phyloP scores from a whole-genome alignment of 768 basidiomycete species.

The Kwoniella mangroviensis region DNA sequence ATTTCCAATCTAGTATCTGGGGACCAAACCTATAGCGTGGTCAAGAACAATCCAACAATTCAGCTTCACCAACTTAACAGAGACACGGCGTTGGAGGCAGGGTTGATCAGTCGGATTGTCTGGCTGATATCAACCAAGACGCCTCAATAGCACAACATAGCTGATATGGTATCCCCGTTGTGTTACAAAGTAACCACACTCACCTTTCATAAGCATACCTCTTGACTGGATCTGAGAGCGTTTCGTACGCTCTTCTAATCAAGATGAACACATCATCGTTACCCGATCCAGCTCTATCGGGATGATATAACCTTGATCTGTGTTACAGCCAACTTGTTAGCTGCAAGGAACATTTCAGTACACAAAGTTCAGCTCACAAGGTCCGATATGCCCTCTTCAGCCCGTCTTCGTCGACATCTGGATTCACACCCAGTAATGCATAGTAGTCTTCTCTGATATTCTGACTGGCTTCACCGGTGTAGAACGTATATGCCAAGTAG shows the following conservation, averaged over 20 bases:
- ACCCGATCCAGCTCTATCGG: slow-evolving; percentile 38
- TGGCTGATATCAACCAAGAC: neutral
- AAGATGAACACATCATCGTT: slow-evolving; percentile 40
- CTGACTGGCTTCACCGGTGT: slow-evolving; percentile 4
- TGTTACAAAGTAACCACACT: slow-evolving; percentile 1
- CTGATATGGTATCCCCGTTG: no score
- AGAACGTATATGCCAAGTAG: slow-evolving; percentile 37
- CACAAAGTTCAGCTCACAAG: slow-evolving; percentile 35
- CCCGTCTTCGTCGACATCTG: slow-evolving; percentile 40
- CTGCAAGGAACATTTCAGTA: neutral
- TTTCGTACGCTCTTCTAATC: slow-evolving; percentile 47
- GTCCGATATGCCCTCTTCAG: slow-evolving; percentile 42
- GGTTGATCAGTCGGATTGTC: neutral
- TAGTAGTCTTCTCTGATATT: slow-evolving; percentile 41
- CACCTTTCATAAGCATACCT: slow-evolving; percentile 51
- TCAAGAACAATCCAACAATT: neutral
- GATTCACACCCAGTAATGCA: slow-evolving; percentile 37
- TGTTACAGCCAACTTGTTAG: neutral
- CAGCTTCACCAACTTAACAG: neutral
- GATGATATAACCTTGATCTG: slow-evolving; percentile 46
- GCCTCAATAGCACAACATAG: no score
- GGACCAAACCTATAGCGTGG: slow-evolving; percentile 38
- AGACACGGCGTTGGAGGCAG: no score
- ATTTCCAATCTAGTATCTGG: slow-evolving; percentile 35
- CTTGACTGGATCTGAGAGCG: slow-evolving; percentile 41